Evolutionary conservation across 202 grass and related monocot genomes (phyloP), one percentile per base, ranked within the genome.

Genomic region (Setaria viridis): DNA sequence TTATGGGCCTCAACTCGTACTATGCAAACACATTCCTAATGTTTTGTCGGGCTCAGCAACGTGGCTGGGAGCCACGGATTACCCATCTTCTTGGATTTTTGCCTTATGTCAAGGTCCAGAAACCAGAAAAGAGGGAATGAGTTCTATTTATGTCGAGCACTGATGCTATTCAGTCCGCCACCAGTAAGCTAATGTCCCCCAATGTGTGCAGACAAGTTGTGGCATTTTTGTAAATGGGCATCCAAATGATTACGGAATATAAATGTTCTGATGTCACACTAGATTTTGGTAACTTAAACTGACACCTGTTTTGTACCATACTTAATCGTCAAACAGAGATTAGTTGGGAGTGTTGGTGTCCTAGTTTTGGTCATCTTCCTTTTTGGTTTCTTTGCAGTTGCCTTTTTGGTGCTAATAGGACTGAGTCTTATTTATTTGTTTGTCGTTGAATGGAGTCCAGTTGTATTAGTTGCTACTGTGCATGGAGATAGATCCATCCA

Each of bases 1-100:
- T 97, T 13, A 94, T 97, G 94, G 94, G 91, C 25, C 91, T 97
- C 4, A 97, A 97, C 82, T 94, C 89, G 1, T 97, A 97, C 87
- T 94, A 89, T 85, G 94, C 89, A 32, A 97, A 97, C 89, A 92
- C 91, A 3, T 97, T 94, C 87, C 64, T 97, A 79, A 97, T 97
- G 94, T 97, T 97, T 58, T 97, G 94, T 70, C 90, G 94, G 43
- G 94, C 94, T 33, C 94, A 97, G 67, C 94, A 97, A 62, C 87
- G 85, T 60, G 94, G 67, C 37, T 97, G 94, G 94, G 69, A 97
- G 47, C 94, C 94, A 5, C 30, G 16, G 46, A 85, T 97, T 15
- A 83, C 76, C n/a, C 74, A 79, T 49, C 72, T 97, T 60, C 84
- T 92, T 11, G 85, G 94, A 29, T 87, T 94, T 35, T 88, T 97